phyloP scores from a whole-genome alignment of 108 stramenopile genomes.

The Mayamaea pseudoterrestris region DNA sequence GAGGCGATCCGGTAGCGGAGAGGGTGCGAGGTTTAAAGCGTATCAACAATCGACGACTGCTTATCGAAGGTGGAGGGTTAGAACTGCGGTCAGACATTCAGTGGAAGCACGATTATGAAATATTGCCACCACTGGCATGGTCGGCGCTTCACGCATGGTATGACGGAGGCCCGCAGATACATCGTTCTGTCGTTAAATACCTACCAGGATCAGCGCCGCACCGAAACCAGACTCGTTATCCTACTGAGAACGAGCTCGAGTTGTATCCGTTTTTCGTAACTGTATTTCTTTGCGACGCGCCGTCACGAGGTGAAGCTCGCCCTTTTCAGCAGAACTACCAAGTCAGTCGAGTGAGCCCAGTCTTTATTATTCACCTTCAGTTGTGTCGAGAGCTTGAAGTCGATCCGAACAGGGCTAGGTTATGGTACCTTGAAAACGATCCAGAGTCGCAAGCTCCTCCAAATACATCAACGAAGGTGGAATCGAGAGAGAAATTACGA shows the following conservation, averaged over 20 bases:
- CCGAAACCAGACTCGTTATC: slow-evolving; percentile 11
- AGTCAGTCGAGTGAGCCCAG: slow-evolving; percentile 56
- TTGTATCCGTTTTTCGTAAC: slow-evolving; percentile 74
- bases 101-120: slow-evolving; percentile 73
- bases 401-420: slow-evolving; percentile 46
- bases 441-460: slow-evolving; percentile 10
- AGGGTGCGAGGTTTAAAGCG: slow-evolving; percentile 30
- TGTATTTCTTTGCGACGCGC: slow-evolving; percentile 68
- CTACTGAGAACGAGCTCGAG: slow-evolving; percentile 71
- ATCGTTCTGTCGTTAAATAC: slow-evolving; percentile 66
- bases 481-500: too few species aligned
- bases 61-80: slow-evolving; percentile 63
- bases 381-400: slow-evolving; percentile 63
- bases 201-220: slow-evolving; percentile 14
- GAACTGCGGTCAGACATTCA: slow-evolving; percentile 52
- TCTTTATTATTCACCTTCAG: slow-evolving; percentile 46
- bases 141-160: slow-evolving; percentile 84
- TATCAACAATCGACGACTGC: slow-evolving; percentile 57
- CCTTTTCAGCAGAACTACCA: slow-evolving; percentile 77
- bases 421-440: slow-evolving; percentile 49
- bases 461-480: slow-evolving; percentile 11
- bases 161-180: slow-evolving; percentile 84
- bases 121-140: slow-evolving; percentile 72
- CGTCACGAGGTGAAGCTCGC: slow-evolving; percentile 64
- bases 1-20: background rate